These are phyloP conservation scores for Boechera divaricarpa DNA, from an alignment of 345 rosid species.

Conservation along the genomic window DNA sequence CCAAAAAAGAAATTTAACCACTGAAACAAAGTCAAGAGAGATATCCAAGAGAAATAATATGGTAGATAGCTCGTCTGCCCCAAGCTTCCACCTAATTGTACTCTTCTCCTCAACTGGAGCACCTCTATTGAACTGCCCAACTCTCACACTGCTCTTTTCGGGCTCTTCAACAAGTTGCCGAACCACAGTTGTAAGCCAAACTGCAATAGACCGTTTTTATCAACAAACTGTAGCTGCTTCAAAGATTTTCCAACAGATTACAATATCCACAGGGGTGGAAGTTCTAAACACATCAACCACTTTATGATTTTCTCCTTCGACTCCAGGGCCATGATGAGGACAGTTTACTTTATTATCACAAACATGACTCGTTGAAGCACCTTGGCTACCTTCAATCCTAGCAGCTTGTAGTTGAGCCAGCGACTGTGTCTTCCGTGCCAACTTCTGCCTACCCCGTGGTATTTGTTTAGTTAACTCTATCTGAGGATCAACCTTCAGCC, in stretches of 20 bases:
- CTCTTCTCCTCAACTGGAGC: constrained; percentile 66
- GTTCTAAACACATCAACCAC: constrained; percentile 61
- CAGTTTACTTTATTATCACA: constrained; percentile 80
- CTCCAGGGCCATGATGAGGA: constrained; percentile 75
- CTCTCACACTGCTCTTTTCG: constrained; percentile 64
- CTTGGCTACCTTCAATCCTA: constrained; percentile 97
- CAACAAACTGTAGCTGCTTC: constrained; percentile 72
- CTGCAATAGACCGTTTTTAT: constrained; percentile 73
- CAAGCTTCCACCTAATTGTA: constrained; percentile 77
- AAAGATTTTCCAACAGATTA: constrained; percentile 75
- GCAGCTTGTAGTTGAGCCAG: constrained; percentile 93
- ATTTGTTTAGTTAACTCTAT: constrained; percentile 74
- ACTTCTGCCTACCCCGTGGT: constrained; percentile 83
- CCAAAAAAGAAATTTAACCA: constrained; percentile 88
- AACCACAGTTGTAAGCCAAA: constrained; percentile 77
- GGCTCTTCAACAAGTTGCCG: constrained; percentile 81
- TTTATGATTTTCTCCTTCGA: constrained; percentile 68
- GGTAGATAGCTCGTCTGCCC: constrained; percentile 84
- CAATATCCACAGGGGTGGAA: constrained; percentile 57
- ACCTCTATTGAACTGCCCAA: constrained; percentile 64
- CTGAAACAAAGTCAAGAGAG: constrained; percentile 73
- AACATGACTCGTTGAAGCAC: constrained; percentile 93
- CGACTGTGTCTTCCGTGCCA: constrained; percentile 83
- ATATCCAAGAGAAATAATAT: constrained; percentile 80
- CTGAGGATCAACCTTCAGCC: constrained; percentile 68